Evolutionary conservation across 78 protist species (phyloP).

Genomic region (Thecamonas trahens): DNA sequence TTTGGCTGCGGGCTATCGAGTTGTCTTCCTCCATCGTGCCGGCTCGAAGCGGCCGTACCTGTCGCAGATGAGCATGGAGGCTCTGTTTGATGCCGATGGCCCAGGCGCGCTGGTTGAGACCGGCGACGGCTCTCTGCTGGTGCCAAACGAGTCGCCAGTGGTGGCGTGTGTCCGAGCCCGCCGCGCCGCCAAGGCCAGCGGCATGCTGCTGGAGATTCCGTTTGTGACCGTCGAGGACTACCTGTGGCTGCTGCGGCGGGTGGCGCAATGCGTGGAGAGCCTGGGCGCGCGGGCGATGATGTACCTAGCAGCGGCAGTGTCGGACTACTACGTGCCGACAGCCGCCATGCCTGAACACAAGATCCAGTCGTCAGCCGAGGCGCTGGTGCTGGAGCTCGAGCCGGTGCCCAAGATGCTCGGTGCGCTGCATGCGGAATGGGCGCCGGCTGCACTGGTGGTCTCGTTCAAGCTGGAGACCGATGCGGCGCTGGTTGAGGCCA

Average conservation of each 20-base stretch:
- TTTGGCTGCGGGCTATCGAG: neutral
- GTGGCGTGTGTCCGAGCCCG: too few species aligned
- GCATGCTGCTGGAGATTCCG: conserved; percentile 3
- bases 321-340: conserved; percentile 38
- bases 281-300: conserved; percentile 9
- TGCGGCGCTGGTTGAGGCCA: conserved; percentile 4
- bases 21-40: neutral
- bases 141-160: neutral
- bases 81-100: neutral
- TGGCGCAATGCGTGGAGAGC: neutral
- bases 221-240: conserved; percentile 32
- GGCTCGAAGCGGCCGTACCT: neutral
- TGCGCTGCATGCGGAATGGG: conserved; percentile 21
- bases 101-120: too few species aligned
- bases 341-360: conserved; percentile 38
- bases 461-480: conserved; percentile 64
- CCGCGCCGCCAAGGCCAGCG: neutral
- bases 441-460: too few species aligned
- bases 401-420: conserved; percentile 46
- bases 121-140: neutral
- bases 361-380: conserved; percentile 27
- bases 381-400: conserved; percentile 13
- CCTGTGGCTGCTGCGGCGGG: conserved; percentile 12
- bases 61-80: neutral
- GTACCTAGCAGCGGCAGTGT: conserved; percentile 61